phyloP scores from a whole-genome alignment of 2,329 filamentous ascomycete species.

The Beauveria sp. region DNA sequence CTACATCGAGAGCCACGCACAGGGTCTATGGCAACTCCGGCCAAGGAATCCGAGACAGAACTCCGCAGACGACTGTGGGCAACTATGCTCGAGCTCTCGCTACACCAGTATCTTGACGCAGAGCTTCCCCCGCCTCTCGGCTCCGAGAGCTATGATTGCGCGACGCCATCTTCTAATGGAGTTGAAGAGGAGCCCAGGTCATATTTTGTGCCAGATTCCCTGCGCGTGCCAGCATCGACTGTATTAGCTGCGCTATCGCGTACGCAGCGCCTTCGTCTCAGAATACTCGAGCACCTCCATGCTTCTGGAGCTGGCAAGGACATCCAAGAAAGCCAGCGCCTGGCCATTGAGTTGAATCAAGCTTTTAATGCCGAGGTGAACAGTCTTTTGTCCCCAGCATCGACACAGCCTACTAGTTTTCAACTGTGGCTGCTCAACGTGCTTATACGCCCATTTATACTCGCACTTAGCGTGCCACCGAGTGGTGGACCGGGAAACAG shows the following conservation, averaged over 20 bases:
- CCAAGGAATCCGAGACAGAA: slow-evolving; percentile 29
- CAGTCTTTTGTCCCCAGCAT: neutral
- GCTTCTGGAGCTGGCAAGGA: slow-evolving; percentile 9
- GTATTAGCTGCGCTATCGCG: slow-evolving; percentile 11
- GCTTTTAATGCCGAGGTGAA: neutral
- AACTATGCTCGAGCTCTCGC: slow-evolving; percentile 37
- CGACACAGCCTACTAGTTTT: slow-evolving; percentile 7
- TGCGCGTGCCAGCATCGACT: slow-evolving; percentile 27
- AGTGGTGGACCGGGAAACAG: no score
- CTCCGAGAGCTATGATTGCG: slow-evolving; percentile 35
- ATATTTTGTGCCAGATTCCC: neutral
- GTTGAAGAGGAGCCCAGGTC: neutral
- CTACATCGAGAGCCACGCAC: slow-evolving; percentile 39
- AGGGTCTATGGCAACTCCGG: slow-evolving; percentile 31
- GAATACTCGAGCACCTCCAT: slow-evolving; percentile 12
- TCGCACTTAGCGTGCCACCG: slow-evolving; percentile 34
- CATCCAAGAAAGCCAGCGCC: neutral
- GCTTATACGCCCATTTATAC: slow-evolving; percentile 13
- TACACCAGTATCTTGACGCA: slow-evolving; percentile 36
- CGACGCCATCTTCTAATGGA: neutral
- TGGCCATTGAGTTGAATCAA: neutral
- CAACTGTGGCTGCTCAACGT: slow-evolving; percentile 14
- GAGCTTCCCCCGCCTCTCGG: slow-evolving; percentile 37
- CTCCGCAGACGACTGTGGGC: slow-evolving; percentile 42
- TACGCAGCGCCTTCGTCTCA: slow-evolving; percentile 15